Base-by-base conservation (phyloP, 2,329 filamentous ascomycete species). In the Furcasterigmium sp. region DNA sequence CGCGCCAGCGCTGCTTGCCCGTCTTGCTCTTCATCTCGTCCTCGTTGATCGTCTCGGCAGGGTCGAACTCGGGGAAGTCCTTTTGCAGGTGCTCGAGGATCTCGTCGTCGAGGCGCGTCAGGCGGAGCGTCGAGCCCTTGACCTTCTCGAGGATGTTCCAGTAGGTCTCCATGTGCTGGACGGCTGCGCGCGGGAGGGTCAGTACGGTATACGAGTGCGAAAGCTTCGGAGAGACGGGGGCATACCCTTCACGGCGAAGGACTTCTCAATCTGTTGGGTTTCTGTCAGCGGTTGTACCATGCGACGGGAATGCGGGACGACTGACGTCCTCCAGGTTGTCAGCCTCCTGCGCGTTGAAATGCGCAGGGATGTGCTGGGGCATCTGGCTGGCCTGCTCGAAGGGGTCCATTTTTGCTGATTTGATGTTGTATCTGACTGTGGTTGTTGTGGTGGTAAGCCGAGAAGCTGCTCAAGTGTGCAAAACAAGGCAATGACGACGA, bases 11-110 rank as follows among this genome's bases (percentile, higher is more conserved):
- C 68, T 94, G 89, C 75, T 98, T 98, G 62, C 91, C 91, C 13
- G 73, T 68, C 72, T 95, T 94, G 78, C 88, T 96, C 83, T 98
- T 98, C 91, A 98, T 96, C 56, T 87, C 76, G 54, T 95, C 85
- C 70, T 98, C 93, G 61, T 95, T 68, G 51, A 98, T 84, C 10
- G 85, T 86, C 34, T 70, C 81, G 15, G 82, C 78, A 1, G 90
- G 82, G 65, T 98, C 87, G 59, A 95, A 94, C 23, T 97, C 93
- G 52, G 93, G 93, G 58, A 98, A 97, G 40, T 89, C 87, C 51
- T 75, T 73, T 65, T 83, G 83, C 56, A 98, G 86, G 67, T 96
- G 89, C 53, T 87, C 85, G 67, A 87, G 83, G 65, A 98, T 98
- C 36, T 96, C 90, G 62, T 97, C 85, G 69, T 98, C 93, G 57